Evolutionary conservation across 2,329 filamentous ascomycete species (phyloP).

Genomic region (Alternaria incomplexa): DNA sequence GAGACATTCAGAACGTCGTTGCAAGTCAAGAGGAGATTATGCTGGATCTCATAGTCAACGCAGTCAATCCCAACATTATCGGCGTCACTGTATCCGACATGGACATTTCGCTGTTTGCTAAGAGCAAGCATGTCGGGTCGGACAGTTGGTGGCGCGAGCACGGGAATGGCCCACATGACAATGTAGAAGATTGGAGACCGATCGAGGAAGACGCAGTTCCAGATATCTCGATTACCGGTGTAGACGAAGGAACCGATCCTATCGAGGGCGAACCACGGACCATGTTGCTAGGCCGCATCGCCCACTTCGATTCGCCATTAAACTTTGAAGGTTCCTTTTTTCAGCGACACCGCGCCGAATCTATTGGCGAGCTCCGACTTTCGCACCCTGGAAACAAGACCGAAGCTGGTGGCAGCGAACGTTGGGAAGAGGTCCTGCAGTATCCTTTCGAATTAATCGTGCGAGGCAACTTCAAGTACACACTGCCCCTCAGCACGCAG

Average conservation of each 20-base stretch:
- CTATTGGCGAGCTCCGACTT: constrained; percentile 83
- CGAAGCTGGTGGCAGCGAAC: constrained; percentile 76
- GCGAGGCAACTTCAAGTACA: constrained; percentile 87
- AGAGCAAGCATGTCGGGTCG: constrained; percentile 83
- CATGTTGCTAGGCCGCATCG: constrained; percentile 89
- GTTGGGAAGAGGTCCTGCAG: constrained; percentile 89
- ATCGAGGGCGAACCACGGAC: constrained; percentile 74
- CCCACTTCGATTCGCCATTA: constrained; percentile 84
- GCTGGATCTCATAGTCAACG: constrained; percentile 86
- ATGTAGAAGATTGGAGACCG: constrained; percentile 36
- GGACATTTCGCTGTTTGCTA: constrained; percentile 92
- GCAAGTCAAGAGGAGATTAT: constrained; percentile 95
- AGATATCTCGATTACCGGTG: constrained; percentile 20
- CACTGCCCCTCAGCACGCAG: constrained; percentile 64
- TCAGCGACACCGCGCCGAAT: constrained; percentile 72
- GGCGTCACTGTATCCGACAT: constrained; percentile 84
- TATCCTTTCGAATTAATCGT: constrained; percentile 94
- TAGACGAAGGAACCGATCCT: constrained; percentile 66
- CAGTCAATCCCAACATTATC: constrained; percentile 91
- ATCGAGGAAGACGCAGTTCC: constrained; percentile 20
- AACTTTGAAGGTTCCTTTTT: constrained; percentile 91
- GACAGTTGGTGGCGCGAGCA: constrained; percentile 54
- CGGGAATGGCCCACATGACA: constrained; percentile 26
- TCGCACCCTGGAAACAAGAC: constrained; percentile 86
- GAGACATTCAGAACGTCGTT: constrained; percentile 85